A percentile compares a stretch with the other conserved stretches of the same genome.
Evolutionary conservation across 1,284 basidiomycete species (phyloP).

Genomic region (Microbotryum silenes-acaulis): DNA sequence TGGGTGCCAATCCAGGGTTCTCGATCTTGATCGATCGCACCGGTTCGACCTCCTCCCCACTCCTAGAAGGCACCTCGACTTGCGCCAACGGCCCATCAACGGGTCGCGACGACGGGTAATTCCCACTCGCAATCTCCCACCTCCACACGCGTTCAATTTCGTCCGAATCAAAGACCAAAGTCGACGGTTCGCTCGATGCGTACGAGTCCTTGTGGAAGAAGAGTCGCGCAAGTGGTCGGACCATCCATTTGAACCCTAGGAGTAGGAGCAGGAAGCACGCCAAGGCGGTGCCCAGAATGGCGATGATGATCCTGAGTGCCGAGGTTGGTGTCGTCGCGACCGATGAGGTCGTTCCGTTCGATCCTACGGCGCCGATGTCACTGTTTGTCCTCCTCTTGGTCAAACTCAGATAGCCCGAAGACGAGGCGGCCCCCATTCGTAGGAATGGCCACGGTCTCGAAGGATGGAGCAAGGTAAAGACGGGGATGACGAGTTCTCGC

Average conservation of each 20-base stretch:
- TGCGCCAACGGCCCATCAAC: slow-evolving; percentile 16
- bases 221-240: neutral
- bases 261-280: slow-evolving; percentile 4
- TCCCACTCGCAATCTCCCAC: slow-evolving; percentile 84
- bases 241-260: neutral
- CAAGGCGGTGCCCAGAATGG: slow-evolving; percentile 15
- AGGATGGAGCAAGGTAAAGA: slow-evolving; percentile 24
- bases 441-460: neutral
- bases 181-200: slow-evolving; percentile 60
- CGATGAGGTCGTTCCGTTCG: too few species aligned
- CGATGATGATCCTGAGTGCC: slow-evolving; percentile 8
- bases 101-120: slow-evolving; percentile 67
- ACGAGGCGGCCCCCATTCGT: neutral
- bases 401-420: neutral
- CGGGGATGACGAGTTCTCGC: slow-evolving; percentile 22
- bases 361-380: too few species aligned
- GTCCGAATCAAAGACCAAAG: slow-evolving; percentile 64
- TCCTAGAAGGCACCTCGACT: slow-evolving; percentile 2
- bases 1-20: slow-evolving; percentile 22
- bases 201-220: slow-evolving; percentile 42
- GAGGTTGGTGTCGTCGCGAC: slow-evolving; percentile 3
- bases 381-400: too few species aligned
- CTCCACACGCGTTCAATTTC: slow-evolving; percentile 82
- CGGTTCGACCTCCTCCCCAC: neutral
- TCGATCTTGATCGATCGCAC: slow-evolving; percentile 10